Conservation (phyloP, 2,329 filamentous ascomycete genomes). For the Colletotrichum paranaense region DNA sequence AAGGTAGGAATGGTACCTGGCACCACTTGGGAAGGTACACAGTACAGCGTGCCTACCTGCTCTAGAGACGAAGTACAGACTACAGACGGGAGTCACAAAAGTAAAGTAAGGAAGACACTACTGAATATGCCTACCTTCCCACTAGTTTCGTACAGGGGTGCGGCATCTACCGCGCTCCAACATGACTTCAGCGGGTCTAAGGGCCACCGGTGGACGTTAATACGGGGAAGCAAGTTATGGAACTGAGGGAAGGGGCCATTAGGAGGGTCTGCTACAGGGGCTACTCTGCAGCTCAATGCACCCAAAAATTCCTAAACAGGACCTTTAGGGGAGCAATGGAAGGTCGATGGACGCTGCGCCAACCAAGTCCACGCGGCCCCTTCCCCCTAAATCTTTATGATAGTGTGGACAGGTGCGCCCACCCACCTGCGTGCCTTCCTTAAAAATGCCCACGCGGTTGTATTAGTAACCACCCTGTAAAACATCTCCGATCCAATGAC, state of each 20-base stretch:
- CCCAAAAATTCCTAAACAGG: background rate
- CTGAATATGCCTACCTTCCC: too few species aligned
- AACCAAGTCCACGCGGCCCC: conserved; percentile 15
- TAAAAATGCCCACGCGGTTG: background rate
- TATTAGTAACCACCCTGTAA: background rate
- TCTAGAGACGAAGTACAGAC: background rate
- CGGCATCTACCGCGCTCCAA: background rate
- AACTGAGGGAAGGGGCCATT: too few species aligned
- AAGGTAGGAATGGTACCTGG: too few species aligned
- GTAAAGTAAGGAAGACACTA: background rate
- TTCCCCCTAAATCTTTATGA: background rate
- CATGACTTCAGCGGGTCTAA: background rate
- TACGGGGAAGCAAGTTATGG: background rate
- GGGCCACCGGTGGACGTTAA: background rate
- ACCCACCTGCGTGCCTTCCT: background rate
- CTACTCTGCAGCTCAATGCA: background rate
- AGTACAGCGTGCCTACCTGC: too few species aligned
- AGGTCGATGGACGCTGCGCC: conserved; percentile 1
- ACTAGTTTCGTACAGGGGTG: background rate
- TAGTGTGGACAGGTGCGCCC: background rate
- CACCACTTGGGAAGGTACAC: too few species aligned
- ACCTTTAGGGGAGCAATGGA: background rate
- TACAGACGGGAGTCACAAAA: background rate
- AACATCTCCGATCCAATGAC: background rate
- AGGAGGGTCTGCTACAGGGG: background rate